Percentiles rank a stretch among this genome's conserved stretches.
phyloP scores from a whole-genome alignment of 352 stramenopile species.

The Globisporangium lucens region DNA sequence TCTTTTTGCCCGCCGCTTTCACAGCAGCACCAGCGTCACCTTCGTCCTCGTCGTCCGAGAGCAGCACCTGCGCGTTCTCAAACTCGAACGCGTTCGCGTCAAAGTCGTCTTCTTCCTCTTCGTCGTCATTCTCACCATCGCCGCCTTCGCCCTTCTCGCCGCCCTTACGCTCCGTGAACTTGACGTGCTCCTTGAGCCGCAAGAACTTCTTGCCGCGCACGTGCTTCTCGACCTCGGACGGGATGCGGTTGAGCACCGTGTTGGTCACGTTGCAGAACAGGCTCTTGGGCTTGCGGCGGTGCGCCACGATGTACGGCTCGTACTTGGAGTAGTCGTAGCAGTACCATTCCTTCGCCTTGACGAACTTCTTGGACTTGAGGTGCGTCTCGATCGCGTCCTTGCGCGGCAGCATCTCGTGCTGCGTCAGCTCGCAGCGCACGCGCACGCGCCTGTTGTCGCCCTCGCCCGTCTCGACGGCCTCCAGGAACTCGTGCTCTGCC shows the following conservation, averaged over 20 bases:
- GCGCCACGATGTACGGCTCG: constrained; percentile 86
- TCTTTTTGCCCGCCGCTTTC: constrained; percentile 10
- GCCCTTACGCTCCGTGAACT: constrained; percentile 27
- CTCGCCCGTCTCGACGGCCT: constrained; percentile 45
- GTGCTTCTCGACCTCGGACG: constrained; percentile 85
- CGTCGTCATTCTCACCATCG: constrained; percentile 39
- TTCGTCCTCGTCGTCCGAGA: constrained; percentile 69
- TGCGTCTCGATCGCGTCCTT: constrained; percentile 60
- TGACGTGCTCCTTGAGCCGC: constrained; percentile 73
- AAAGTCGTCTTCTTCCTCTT: constrained; percentile 47
- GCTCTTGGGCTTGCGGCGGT: constrained; percentile 79
- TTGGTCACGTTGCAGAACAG: constrained; percentile 89
- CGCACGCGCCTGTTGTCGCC: constrained; percentile 46
- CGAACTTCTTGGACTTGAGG: constrained; percentile 75
- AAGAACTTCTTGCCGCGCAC: constrained; percentile 87
- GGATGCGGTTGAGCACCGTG: constrained; percentile 87
- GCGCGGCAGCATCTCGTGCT: constrained; percentile 75
- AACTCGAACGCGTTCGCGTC: constrained; percentile 83
- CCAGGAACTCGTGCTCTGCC: constrained; percentile 46
- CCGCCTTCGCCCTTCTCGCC: constrained; percentile 26
- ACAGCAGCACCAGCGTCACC: constrained; percentile 32
- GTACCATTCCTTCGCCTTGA: constrained; percentile 86
- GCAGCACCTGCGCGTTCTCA: constrained; percentile 70
- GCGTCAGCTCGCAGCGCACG: constrained; percentile 67
- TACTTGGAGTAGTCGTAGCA: constrained; percentile 90